phyloP scores from a whole-genome alignment of 768 basidiomycete genomes.

The Tylopilus sp. region DNA sequence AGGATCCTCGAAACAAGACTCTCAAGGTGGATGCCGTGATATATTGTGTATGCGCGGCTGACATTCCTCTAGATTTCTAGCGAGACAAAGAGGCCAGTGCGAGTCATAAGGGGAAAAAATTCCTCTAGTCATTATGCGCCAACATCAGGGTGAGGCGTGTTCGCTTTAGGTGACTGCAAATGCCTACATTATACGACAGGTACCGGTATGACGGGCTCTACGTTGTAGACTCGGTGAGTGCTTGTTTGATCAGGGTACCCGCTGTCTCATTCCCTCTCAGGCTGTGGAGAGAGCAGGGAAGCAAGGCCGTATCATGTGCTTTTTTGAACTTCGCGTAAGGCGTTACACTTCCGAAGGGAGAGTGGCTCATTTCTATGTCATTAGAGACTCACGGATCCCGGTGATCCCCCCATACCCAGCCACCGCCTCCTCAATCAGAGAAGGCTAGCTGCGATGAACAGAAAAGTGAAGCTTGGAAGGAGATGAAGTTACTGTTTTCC shows the following conservation, averaged over 20 bases:
- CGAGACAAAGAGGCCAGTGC: constrained; percentile 30
- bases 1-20: constrained; percentile 18
- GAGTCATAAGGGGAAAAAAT: constrained; percentile 36
- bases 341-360: neutral
- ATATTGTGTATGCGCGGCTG: neutral
- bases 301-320: constrained; percentile 26
- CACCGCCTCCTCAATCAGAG: constrained; percentile 15
- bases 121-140: constrained; percentile 19
- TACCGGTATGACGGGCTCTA: constrained; percentile 34
- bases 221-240: constrained; percentile 22
- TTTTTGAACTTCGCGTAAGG: constrained; percentile 27
- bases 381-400: constrained; percentile 26
- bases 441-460: constrained; percentile 18
- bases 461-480: neutral
- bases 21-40: constrained; percentile 11
- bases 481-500: neutral
- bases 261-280: constrained; percentile 13
- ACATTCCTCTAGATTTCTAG: constrained; percentile 26
- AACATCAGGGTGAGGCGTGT: constrained; percentile 16
- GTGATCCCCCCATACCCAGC: constrained; percentile 14
- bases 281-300: constrained; percentile 17
- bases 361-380: neutral
- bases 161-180: neutral
- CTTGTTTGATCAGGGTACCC: neutral
- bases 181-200: constrained; percentile 12